phyloP scores from a whole-genome alignment of 306 rosid genomes.

The Ceratonia siliqua region DNA sequence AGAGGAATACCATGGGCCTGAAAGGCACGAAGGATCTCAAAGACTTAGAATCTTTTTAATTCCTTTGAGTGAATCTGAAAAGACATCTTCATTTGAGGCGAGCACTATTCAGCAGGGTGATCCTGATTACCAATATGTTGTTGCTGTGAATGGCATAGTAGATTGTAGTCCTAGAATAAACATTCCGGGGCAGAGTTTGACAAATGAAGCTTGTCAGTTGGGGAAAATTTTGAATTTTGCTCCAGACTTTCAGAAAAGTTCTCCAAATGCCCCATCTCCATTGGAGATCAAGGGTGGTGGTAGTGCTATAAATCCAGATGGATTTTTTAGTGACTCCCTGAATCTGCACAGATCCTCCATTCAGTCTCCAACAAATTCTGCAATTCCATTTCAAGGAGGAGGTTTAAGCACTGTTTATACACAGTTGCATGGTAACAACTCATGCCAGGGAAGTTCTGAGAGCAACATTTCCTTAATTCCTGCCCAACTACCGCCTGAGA shows the following conservation, averaged over 20 bases:
- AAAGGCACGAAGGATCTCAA: constrained; percentile 65
- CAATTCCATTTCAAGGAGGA: constrained; percentile 40
- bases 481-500: constrained; percentile 43
- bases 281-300: constrained; percentile 41
- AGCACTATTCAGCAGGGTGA: constrained; percentile 45
- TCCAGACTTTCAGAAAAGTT: constrained; percentile 11
- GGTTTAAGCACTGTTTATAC: constrained; percentile 45
- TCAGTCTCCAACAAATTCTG: constrained; percentile 43
- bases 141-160: constrained; percentile 67
- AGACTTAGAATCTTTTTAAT: constrained; percentile 64
- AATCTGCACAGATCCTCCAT: constrained; percentile 30
- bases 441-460: constrained; percentile 47
- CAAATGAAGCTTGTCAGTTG: constrained; percentile 47
- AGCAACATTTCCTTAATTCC: constrained; percentile 48
- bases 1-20: constrained; percentile 75
- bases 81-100: constrained; percentile 45
- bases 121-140: constrained; percentile 76
- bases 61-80: constrained; percentile 69
- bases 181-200: constrained; percentile 40
- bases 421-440: constrained; percentile 45
- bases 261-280: constrained; percentile 33
- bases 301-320: constrained; percentile 46
- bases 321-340: constrained; percentile 43
- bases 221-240: constrained; percentile 39
- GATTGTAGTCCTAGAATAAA: constrained; percentile 50